A percentile compares a stretch with the other conserved stretches of the same genome.
These are phyloP conservation scores for Solanum aculeatissimum DNA, from an alignment of 305 asterid genomes.

Conservation along the genomic window DNA sequence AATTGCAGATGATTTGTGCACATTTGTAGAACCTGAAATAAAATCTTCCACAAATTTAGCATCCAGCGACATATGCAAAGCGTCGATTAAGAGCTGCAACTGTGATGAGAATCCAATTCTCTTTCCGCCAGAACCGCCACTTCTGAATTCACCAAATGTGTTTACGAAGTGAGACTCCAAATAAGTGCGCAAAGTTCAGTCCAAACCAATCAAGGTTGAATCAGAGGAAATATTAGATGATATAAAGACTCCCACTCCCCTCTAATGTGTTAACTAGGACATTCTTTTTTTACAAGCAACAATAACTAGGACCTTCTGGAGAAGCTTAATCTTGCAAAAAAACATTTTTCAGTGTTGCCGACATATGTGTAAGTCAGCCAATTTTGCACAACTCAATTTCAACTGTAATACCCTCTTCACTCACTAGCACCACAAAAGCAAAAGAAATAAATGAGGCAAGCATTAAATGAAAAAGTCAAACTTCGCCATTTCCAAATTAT, in stretches of 20 bases:
- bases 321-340: not conserved
- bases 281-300: not conserved
- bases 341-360: not conserved
- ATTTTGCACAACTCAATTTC: not conserved
- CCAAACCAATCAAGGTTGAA: not conserved
- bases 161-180: not conserved
- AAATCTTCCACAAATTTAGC: conserved; percentile 83
- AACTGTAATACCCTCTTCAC: not conserved
- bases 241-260: not conserved
- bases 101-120: conserved; percentile 85
- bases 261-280: not conserved
- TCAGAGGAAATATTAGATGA: not conserved
- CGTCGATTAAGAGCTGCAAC: conserved; percentile 62
- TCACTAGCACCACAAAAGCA: not conserved
- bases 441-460: not conserved
- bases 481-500: not conserved
- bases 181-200: not conserved
- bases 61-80: conserved; percentile 65
- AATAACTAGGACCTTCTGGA: not conserved
- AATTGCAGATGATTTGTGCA: not conserved
- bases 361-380: not conserved
- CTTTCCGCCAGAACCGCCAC: conserved; percentile 42
- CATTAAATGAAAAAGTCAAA: not conserved
- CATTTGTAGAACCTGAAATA: conserved; percentile 60
- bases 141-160: conserved; percentile 26